Evolutionary conservation across 768 basidiomycete genomes (phyloP), one percentile per base, ranked within the genome.

Genomic region (Tylopilus subfusipes): DNA sequence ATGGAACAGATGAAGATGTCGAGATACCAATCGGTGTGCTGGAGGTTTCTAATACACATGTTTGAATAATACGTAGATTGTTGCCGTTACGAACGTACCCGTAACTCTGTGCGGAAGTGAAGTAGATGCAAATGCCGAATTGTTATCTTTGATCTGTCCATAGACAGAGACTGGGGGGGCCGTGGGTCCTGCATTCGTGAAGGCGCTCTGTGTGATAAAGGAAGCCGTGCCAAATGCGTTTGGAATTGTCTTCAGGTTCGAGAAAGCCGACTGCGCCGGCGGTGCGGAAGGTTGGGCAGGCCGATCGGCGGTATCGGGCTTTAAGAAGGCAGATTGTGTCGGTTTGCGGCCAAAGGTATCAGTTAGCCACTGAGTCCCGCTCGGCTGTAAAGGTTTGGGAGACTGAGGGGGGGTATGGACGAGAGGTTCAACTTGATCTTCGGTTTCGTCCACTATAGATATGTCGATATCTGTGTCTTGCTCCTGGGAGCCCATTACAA

Each of bases 181-280:
- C 5, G 59, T 25, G 24, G 43, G 16, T 6, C 46, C 49, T n/a
- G 21, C 25, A 19, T 39, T 55, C 43, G 52, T 29, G 42, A 57
- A 55, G 10, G 29, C 33, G 27, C 49, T 54, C 7, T 55, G 55
- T 18, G 47, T 40, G 19, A 54, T 49, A 30, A 69, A 69, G 44
- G 69, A 59, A 22, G 54, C 9, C 9, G 49, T 65, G 1, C 69
- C 69, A 52, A 77, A 77, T 6, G 61, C 65, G 33, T 72, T 78
- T 2, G 70, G 67, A 5, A 62, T 57, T 1, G 73, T 59, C 12
- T 65, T 60, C 8, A 76, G 50, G 48, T 65, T 65, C 38, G 74
- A 68, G 54, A 78, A 76, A 11, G 62, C 76, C 3, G 72, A 72
- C 42, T 54, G 50, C 5, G 46, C 14, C 1, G 63, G 42, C 5